Evolutionary conservation across 2,329 filamentous ascomycete species (phyloP).

Genomic region (Taxawa tesnikishii): DNA sequence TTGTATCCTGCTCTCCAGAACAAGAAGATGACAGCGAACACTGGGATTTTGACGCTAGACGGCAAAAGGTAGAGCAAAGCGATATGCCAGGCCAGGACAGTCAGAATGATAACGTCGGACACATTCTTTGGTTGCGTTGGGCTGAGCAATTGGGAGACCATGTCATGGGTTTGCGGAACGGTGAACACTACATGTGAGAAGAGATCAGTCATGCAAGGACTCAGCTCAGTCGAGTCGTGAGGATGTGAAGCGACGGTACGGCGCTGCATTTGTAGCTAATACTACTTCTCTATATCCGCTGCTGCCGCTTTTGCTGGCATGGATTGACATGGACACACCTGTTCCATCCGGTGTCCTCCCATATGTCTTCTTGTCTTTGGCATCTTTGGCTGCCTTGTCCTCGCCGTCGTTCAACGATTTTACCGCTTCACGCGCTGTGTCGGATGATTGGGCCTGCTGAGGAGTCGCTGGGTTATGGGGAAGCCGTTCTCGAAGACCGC

Average conservation of each 20-base stretch:
- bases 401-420: conserved; percentile 38
- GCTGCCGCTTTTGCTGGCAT: too few species aligned
- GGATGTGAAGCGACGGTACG: too few species aligned
- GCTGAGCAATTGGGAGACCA: conserved; percentile 94
- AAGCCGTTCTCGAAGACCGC: conserved; percentile 36
- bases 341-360: conserved; percentile 83
- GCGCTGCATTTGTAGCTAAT: not conserved
- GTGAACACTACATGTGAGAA: conserved; percentile 63
- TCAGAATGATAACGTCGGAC: conserved; percentile 70
- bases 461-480: conserved; percentile 20
- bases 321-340: conserved; percentile 64
- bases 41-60: conserved; percentile 52
- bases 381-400: conserved; percentile 31
- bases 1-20: conserved; percentile 94
- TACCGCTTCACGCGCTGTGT: conserved; percentile 34
- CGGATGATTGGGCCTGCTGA: conserved; percentile 18
- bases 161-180: conserved; percentile 92
- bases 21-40: conserved; percentile 73
- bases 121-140: conserved; percentile 92
- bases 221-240: too few species aligned
- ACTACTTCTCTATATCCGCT: not conserved
- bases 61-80: conserved; percentile 64
- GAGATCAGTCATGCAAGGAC: conserved; percentile 4
- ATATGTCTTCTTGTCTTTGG: conserved; percentile 64
- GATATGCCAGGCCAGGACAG: conserved; percentile 65